Conservation (phyloP, 169 alveolate genomes). For the Cryptosporidium canis region DNA sequence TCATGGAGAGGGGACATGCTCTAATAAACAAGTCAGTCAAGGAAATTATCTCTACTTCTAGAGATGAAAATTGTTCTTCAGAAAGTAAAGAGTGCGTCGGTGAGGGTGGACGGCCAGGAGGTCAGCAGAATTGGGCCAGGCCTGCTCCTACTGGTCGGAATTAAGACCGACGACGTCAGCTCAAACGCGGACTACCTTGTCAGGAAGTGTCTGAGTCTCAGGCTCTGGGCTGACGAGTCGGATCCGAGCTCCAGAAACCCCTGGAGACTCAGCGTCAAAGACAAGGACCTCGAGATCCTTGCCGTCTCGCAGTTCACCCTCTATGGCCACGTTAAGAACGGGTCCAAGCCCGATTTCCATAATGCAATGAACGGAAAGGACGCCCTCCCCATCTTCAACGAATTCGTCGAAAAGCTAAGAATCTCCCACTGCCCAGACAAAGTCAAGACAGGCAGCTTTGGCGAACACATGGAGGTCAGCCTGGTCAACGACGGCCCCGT, state of each 20-base stretch:
- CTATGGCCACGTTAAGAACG: slow-evolving; percentile 86
- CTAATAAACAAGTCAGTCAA: neutral
- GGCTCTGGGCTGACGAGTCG: slow-evolving; percentile 85
- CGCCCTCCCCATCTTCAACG: slow-evolving; percentile 85
- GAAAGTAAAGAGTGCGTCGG: slow-evolving; percentile 84
- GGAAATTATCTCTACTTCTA: neutral
- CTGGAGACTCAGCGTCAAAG: slow-evolving; percentile 87
- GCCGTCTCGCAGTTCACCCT: slow-evolving; percentile 92
- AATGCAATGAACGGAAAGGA: slow-evolving; percentile 89
- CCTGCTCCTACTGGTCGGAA: slow-evolving; percentile 84
- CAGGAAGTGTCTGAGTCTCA: slow-evolving; percentile 84
- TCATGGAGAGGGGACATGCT: neutral
- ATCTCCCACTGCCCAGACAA: slow-evolving; percentile 81
- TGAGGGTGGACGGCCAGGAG: slow-evolving; percentile 80
- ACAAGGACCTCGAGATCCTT: slow-evolving; percentile 84
- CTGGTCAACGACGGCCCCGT: slow-evolving; percentile 93
- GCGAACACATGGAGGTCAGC: slow-evolving; percentile 88
- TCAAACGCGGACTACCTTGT: slow-evolving; percentile 78
- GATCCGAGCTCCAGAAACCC: slow-evolving; percentile 60
- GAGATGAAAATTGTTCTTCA: slow-evolving; percentile 88
- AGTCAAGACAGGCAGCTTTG: slow-evolving; percentile 89
- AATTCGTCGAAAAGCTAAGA: slow-evolving; percentile 82
- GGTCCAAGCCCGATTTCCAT: slow-evolving; percentile 94
- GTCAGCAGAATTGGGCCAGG: slow-evolving; percentile 87
- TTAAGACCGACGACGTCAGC: slow-evolving; percentile 80